A percentile compares a stretch with the other conserved stretches of the same genome.
phyloP scores from a whole-genome alignment of 148 eudicot species.

The Diospyros kaki region DNA sequence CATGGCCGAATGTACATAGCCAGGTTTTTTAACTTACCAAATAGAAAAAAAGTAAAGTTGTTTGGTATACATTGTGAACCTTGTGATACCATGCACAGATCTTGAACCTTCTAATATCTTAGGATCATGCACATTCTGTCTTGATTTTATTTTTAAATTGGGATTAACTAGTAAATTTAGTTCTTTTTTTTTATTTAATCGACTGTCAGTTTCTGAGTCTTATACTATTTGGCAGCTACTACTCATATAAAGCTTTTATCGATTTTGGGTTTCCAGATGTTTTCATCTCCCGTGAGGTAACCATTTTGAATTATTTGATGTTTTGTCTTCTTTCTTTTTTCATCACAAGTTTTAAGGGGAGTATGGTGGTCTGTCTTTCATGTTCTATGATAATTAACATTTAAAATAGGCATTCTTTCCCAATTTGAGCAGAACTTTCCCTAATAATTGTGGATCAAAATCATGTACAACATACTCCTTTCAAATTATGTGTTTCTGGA shows the following conservation, averaged over 20 bases:
- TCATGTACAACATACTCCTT: too few species aligned
- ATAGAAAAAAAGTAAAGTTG: too few species aligned
- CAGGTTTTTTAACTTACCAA: too few species aligned
- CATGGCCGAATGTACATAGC: too few species aligned
- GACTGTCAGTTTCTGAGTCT: slow-evolving; percentile 4
- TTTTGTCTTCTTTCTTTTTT: not conserved
- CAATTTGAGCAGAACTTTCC: not conserved
- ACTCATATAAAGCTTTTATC: slow-evolving; percentile 75
- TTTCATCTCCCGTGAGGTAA: slow-evolving; percentile 97
- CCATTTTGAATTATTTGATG: not conserved
- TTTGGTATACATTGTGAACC: not conserved
- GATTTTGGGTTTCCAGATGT: slow-evolving; percentile 98
- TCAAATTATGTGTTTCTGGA: too few species aligned
- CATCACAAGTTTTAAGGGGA: not conserved
- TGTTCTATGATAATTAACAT: not conserved
- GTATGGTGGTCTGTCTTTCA: not conserved
- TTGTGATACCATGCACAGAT: not conserved
- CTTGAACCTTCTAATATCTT: not conserved
- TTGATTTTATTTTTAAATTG: not conserved
- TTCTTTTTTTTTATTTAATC: not conserved
- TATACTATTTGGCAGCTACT: slow-evolving; percentile 62
- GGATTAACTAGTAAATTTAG: not conserved
- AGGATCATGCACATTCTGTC: not conserved
- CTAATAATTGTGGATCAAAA: too few species aligned
- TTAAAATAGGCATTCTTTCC: not conserved